Evolutionary conservation across 768 basidiomycete species (phyloP), one percentile per base, ranked within the genome.

Genomic region (Rhizopogon salebrosus): DNA sequence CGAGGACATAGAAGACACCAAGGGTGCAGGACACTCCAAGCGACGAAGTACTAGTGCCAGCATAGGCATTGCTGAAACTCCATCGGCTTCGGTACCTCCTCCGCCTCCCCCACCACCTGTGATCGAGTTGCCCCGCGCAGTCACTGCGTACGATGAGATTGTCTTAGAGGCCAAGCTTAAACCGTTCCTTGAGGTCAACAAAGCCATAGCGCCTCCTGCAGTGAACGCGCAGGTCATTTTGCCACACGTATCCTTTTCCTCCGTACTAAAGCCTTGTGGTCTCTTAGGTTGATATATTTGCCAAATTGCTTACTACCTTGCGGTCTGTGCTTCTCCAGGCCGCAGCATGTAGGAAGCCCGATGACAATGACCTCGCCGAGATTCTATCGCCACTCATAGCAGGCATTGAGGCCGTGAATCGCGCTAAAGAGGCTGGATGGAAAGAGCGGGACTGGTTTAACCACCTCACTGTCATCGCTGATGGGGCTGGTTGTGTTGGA

Each of bases 1-100:
- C 34, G 97, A 99, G 70, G 97, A 99, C 64, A 75, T 99, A 41
- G 97, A 98, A 66, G 75, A 79, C 37, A 40, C 55, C 62, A 66
- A 37, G 52, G 49, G 55, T 49, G 64, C 61, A 6, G 53, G 60
- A 41, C 37, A 61, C 26, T 48, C 53, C 22, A 52, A 60, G 16
- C 69, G 60, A 57, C 68, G 56, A 51, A 68, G 67, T 13, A 59
- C 60, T 14, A 70, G 67, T 31, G 63, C 63, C 31, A 69, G 63
- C 45, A 54, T 55, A 37, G 49, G 50, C 8, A 62, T 63, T 36
- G 48, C 56, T 26, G 56, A 67, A 31, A 52, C 70, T 37, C 53
- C 74, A 26, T 26, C 55, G 18, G 56, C 69, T 41, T 50, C 70
- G 14, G 57, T 70, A 0, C 72, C 64, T 10, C 64, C 65, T 6